Evolutionary conservation across 129 eudicot genomes (phyloP).

Genomic region (carrot (Daucus carota)): DNA sequence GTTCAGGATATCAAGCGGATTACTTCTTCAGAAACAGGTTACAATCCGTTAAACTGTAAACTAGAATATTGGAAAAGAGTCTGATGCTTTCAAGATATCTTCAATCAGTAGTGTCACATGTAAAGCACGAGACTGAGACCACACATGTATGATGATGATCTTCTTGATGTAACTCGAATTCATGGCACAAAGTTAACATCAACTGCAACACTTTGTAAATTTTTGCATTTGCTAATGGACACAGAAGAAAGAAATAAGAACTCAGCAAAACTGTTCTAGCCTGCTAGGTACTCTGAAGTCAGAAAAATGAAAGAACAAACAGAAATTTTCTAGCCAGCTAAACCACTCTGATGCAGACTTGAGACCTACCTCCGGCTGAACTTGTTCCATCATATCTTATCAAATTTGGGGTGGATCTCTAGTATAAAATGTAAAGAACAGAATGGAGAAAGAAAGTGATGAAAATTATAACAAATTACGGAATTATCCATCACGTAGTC

Average conservation of each 20-base stretch:
- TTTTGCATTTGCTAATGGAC: background rate
- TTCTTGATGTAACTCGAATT: background rate
- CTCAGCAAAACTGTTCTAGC: background rate
- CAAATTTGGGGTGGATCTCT: too few species aligned
- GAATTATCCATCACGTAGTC: too few species aligned
- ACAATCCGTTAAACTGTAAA: background rate
- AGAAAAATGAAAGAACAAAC: background rate
- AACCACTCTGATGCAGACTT: constrained; percentile 54
- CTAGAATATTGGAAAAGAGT: background rate
- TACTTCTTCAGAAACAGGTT: background rate
- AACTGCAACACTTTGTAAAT: background rate
- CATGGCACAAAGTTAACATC: background rate
- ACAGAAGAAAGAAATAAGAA: background rate
- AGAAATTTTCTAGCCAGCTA: background rate
- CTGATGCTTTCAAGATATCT: background rate
- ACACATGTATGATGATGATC: background rate
- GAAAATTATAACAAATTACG: too few species aligned
- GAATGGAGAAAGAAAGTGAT: too few species aligned
- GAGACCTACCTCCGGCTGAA: constrained; percentile 29
- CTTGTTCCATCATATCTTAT: constrained; percentile 31
- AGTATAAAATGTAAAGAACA: too few species aligned
- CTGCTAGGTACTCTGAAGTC: background rate
- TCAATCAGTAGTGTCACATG: background rate
- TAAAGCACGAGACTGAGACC: background rate
- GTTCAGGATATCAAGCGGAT: background rate